These are phyloP conservation scores for Exophiala sp. DNA, from an alignment of 2,329 filamentous ascomycete genomes.

Conservation along the genomic window DNA sequence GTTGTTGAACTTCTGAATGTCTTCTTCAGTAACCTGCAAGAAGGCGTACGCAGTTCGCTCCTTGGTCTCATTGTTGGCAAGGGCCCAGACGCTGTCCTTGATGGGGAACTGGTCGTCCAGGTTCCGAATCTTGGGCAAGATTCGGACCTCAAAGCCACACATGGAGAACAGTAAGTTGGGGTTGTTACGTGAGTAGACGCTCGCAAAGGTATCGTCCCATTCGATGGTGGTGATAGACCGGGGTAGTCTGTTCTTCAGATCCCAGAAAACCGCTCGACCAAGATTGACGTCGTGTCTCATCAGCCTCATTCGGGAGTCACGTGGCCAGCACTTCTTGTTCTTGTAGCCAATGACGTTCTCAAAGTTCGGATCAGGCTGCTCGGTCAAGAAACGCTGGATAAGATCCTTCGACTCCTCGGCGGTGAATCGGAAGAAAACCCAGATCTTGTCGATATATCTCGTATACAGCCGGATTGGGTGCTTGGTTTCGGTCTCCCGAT, in stretches of 20 bases:
- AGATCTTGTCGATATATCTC: conserved; percentile 95
- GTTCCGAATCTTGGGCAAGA: conserved; percentile 90
- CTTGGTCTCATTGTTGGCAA: conserved; percentile 94
- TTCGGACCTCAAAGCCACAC: conserved; percentile 95
- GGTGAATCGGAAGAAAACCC: conserved; percentile 91
- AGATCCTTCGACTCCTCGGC: conserved; percentile 92
- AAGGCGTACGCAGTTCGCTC: conserved; percentile 97
- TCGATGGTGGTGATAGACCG: conserved; percentile 95
- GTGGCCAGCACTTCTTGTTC: conserved; percentile 99
- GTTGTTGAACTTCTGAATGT: conserved; percentile 99
- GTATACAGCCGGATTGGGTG: conserved; percentile 98
- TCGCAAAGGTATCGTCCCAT: conserved; percentile 98
- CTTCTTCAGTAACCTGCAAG: conserved; percentile 93
- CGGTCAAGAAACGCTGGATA: conserved; percentile 94
- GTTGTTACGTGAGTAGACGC: conserved; percentile 96
- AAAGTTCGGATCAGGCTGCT: conserved; percentile 97
- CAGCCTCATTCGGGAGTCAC: conserved; percentile 92
- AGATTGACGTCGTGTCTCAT: conserved; percentile 99
- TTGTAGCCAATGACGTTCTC: conserved; percentile 98
- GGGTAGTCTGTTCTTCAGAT: conserved; percentile 92
- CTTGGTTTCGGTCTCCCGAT: conserved; percentile 81
- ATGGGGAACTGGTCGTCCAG: conserved; percentile 93
- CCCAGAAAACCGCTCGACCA: conserved; percentile 96
- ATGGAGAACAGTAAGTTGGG: conserved; percentile 96
- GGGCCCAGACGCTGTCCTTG: conserved; percentile 96